Percentiles rank a stretch among this genome's conserved stretches.
Conservation (phyloP, 2,329 filamentous ascomycete species). For the Penicillium sp. region DNA sequence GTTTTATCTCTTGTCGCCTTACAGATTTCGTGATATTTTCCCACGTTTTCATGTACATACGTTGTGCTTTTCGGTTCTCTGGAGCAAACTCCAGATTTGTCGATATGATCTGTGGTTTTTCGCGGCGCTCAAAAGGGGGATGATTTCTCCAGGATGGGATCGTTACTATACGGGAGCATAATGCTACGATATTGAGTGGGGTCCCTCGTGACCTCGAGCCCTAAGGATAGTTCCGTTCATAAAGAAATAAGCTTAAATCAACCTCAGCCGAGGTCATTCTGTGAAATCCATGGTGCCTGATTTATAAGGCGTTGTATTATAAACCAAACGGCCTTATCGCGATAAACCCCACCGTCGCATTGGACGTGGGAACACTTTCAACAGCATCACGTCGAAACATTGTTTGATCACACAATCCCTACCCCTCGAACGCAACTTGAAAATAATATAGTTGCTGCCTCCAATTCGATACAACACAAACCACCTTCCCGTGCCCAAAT, state of each 20-base stretch:
- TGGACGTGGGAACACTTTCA: neutral
- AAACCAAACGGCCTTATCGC: constrained; percentile 6
- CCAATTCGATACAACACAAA: neutral
- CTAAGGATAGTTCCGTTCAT: neutral
- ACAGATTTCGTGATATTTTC: neutral
- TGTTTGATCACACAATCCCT: constrained; percentile 1
- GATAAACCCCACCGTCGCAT: constrained; percentile 15
- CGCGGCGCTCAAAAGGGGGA: constrained; percentile 25
- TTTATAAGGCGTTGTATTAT: neutral
- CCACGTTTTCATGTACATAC: constrained; percentile 20
- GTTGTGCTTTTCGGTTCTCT: constrained; percentile 8
- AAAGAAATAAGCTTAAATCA: constrained; percentile 5
- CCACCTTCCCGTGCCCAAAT: neutral
- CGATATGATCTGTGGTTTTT: constrained; percentile 16
- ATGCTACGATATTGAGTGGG: constrained; percentile 22
- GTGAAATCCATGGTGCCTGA: neutral
- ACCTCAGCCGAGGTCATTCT: neutral
- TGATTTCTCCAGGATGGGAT: constrained; percentile 23
- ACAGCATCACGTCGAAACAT: neutral
- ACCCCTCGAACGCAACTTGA: neutral
- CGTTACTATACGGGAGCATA: constrained; percentile 19
- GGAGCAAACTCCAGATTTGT: constrained; percentile 9
- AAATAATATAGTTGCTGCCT: too few species aligned
- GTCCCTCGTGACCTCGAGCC: constrained; percentile 3
- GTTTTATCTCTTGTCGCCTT: neutral